phyloP scores from a whole-genome alignment of 2,329 filamentous ascomycete genomes.

The Neofusicoccum cordaticola region DNA sequence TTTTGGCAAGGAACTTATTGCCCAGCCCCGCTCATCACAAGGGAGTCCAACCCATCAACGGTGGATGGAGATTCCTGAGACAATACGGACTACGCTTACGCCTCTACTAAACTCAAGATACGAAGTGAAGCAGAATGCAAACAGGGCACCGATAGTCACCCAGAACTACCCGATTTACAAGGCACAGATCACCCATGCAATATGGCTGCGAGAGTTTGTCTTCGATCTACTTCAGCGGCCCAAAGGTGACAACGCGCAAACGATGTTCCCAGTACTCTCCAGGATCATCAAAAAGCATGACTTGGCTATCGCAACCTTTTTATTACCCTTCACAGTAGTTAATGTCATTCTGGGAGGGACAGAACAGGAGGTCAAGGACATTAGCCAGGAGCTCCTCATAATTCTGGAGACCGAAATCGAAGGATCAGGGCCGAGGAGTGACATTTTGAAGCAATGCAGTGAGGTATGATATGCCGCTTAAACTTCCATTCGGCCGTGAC shows the following conservation, averaged over 20 bases:
- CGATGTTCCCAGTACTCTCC: constrained; percentile 77
- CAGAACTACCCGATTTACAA: constrained; percentile 73
- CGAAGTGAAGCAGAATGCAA: constrained; percentile 54
- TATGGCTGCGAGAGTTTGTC: constrained; percentile 79
- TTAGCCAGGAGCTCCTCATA: constrained; percentile 70
- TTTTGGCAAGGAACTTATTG: constrained; percentile 58
- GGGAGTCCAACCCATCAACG: constrained; percentile 64
- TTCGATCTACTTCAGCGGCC: constrained; percentile 78
- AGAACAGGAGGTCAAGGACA: constrained; percentile 59
- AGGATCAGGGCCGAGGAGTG: constrained; percentile 58
- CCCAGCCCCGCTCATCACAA: constrained; percentile 52
- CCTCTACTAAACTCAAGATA: constrained; percentile 88
- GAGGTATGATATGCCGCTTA: constrained; percentile 59
- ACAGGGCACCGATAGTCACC: constrained; percentile 21
- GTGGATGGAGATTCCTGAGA: constrained; percentile 76
- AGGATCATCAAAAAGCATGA: constrained; percentile 84
- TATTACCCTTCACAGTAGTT: constrained; percentile 82
- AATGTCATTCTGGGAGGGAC: constrained; percentile 77
- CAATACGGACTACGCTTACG: constrained; percentile 74
- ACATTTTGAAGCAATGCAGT: constrained; percentile 80
- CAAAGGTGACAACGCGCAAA: constrained; percentile 68
- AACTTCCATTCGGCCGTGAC: neutral
- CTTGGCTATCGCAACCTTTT: constrained; percentile 78
- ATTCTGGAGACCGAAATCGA: constrained; percentile 66
- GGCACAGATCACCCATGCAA: constrained; percentile 64